Conservation (phyloP, 169 alveolate genomes). For the Eimeria falciformis region DNA sequence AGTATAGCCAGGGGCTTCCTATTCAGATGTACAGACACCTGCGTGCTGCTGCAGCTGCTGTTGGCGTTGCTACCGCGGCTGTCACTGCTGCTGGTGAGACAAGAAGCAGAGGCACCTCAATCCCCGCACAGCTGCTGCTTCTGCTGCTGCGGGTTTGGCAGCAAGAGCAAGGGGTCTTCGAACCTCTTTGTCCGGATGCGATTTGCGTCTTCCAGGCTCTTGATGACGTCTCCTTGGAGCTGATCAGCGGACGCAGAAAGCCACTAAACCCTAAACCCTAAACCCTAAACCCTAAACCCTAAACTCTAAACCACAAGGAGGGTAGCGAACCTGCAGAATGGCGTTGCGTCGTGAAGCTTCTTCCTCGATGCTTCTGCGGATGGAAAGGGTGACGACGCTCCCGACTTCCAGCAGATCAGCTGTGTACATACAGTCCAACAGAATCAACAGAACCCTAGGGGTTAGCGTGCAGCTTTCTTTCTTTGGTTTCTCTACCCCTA, state of each 20-base stretch:
- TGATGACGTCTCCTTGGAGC: background rate
- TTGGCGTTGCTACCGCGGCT: constrained; percentile 17
- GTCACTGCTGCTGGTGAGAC: constrained; percentile 21
- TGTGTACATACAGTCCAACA: constrained; percentile 17
- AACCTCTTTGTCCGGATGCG: too few relatives aligned
- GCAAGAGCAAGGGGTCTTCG: background rate
- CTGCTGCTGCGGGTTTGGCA: background rate
- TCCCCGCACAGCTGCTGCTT: constrained; percentile 15
- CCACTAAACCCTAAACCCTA: constrained; percentile 2
- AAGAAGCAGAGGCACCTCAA: background rate
- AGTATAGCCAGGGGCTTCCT: background rate
- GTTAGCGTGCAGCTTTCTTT: too few relatives aligned
- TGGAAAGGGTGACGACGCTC: background rate
- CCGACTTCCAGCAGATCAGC: constrained; percentile 7
- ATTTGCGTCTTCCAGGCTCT: background rate
- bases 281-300: constrained; percentile 19
- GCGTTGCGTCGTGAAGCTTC: constrained; percentile 19
- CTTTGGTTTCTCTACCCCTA: too few relatives aligned
- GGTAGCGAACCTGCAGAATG: background rate
- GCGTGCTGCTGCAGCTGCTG: constrained; percentile 43
- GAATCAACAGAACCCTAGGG: too few relatives aligned
- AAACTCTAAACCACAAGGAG: background rate
- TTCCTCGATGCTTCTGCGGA: background rate
- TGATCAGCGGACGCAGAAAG: constrained; percentile 51
- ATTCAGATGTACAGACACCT: constrained; percentile 7